Conservation (phyloP, 2,329 filamentous ascomycete genomes). For the Talaromyces atroroseus region DNA sequence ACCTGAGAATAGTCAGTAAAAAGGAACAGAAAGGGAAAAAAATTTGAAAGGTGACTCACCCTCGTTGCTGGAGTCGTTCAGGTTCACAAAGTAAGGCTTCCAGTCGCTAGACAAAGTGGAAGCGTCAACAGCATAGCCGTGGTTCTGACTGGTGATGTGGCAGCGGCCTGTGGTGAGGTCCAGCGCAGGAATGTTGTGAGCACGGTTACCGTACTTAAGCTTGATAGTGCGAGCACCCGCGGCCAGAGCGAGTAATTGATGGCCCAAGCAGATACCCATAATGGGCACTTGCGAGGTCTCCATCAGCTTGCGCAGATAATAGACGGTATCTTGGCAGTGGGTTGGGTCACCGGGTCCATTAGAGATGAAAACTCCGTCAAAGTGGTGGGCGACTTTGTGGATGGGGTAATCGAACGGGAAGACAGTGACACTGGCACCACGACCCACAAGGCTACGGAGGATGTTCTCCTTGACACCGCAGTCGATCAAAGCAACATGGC, state of each 20-base stretch:
- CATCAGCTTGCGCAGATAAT: constrained; percentile 87
- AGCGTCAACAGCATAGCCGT: constrained; percentile 91
- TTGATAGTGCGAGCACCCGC: constrained; percentile 87
- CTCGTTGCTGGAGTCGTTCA: constrained; percentile 97
- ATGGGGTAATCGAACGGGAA: constrained; percentile 97
- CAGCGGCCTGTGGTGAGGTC: constrained; percentile 94
- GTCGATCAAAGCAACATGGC: constrained; percentile 91
- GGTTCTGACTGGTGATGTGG: constrained; percentile 98
- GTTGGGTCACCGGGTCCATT: constrained; percentile 98
- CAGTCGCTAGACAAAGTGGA: constrained; percentile 76
- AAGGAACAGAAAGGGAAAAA: constrained; percentile 1
- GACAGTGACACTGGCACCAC: constrained; percentile 85
- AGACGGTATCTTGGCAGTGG: constrained; percentile 89
- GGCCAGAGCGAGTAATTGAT: constrained; percentile 89
- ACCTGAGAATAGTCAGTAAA: constrained; percentile 33
- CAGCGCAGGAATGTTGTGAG: constrained; percentile 94
- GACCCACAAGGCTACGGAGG: constrained; percentile 83
- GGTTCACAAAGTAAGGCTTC: constrained; percentile 97
- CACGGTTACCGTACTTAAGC: constrained; percentile 98
- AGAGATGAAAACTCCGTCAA: constrained; percentile 97
- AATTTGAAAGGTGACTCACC: constrained; percentile 41
- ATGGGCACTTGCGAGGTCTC: constrained; percentile 84
- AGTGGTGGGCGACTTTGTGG: constrained; percentile 96
- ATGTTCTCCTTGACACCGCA: constrained; percentile 99
- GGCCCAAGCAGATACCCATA: constrained; percentile 96